Percentiles rank a stretch among this genome's conserved stretches.
Evolutionary conservation across 2,329 filamentous ascomycete genomes (phyloP).

Genomic region (Fusarium nodosum): DNA sequence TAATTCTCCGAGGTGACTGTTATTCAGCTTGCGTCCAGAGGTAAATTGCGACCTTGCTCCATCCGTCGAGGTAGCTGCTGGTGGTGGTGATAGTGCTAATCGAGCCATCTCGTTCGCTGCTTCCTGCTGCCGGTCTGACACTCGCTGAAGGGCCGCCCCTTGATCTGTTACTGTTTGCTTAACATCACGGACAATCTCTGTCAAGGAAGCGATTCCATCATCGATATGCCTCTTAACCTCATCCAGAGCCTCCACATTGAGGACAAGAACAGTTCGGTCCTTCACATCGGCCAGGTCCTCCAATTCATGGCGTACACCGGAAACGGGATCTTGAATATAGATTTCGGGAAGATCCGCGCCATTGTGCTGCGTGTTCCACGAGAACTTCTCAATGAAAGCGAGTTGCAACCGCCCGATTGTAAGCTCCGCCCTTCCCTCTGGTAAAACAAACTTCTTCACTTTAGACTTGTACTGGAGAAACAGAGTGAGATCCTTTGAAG

Average conservation of each 20-base stretch:
- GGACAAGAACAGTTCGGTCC: conserved; percentile 91
- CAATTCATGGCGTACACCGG: conserved; percentile 95
- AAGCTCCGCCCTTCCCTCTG: conserved; percentile 86
- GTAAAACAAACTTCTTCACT: conserved; percentile 93
- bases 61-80: conserved; percentile 60
- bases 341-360: conserved; percentile 95
- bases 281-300: conserved; percentile 95
- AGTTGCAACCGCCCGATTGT: conserved; percentile 91
- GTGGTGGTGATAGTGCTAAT: conserved; percentile 63
- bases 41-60: conserved; percentile 54
- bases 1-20: conserved; percentile 80
- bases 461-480: conserved; percentile 97
- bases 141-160: conserved; percentile 82
- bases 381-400: conserved; percentile 98
- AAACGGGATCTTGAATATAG: conserved; percentile 96
- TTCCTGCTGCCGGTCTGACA: conserved; percentile 92
- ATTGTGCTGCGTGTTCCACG: conserved; percentile 97
- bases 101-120: conserved; percentile 86
- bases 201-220: conserved; percentile 85
- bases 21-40: conserved; percentile 62
- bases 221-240: conserved; percentile 98
- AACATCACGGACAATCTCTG: conserved; percentile 86
- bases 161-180: conserved; percentile 88
- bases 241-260: conserved; percentile 93
- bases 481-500: conserved; percentile 88